Conservation (phyloP, 2,329 filamentous ascomycete species). For the Exophiala sideris region DNA sequence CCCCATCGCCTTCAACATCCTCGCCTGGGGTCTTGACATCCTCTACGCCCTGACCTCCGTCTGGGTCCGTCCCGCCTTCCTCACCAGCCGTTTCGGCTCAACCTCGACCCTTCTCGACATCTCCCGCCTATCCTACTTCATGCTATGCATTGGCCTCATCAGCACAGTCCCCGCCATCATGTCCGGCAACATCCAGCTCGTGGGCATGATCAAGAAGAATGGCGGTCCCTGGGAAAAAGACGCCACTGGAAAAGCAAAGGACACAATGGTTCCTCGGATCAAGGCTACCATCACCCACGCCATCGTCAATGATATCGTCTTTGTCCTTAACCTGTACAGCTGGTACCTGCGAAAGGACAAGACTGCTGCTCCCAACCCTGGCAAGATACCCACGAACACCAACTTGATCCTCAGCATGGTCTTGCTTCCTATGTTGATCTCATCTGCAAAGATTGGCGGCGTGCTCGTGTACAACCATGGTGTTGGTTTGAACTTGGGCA, state of each 20-base stretch:
- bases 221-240: conserved; percentile 29
- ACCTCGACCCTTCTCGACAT: conserved; percentile 27
- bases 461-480: conserved; percentile 28
- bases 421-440: conserved; percentile 22
- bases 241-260: conserved; percentile 25
- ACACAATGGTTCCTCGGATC: conserved; percentile 29
- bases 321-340: conserved; percentile 26
- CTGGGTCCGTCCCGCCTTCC: conserved; percentile 25
- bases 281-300: conserved; percentile 29
- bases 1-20: conserved; percentile 29
- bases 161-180: conserved; percentile 29
- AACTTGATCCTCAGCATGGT: conserved; percentile 25
- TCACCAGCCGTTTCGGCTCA: conserved; percentile 25
- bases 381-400: conserved; percentile 22
- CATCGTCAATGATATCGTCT: conserved; percentile 27
- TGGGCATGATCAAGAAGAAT: conserved; percentile 30
- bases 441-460: conserved; percentile 26
- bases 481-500: conserved; percentile 27
- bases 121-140: conserved; percentile 26
- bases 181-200: conserved; percentile 28
- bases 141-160: conserved; percentile 27
- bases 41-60: conserved; percentile 26
- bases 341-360: conserved; percentile 28
- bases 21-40: conserved; percentile 29
- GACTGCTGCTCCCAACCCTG: conserved; percentile 20